Base-by-base conservation (phyloP, 2,329 filamentous ascomycete genomes). In the Lasiodiplodia citricola region DNA sequence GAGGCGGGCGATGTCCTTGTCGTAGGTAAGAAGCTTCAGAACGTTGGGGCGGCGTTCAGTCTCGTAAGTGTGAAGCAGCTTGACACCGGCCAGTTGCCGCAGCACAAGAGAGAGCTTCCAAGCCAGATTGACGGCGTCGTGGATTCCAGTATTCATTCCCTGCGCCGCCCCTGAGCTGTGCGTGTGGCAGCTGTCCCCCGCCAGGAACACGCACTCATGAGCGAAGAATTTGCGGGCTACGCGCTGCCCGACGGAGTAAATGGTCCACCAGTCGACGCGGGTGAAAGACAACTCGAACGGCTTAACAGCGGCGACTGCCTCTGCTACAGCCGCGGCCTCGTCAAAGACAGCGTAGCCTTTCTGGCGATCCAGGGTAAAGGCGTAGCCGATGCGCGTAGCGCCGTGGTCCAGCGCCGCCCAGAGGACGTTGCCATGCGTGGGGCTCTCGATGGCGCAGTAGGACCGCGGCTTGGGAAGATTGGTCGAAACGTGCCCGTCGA, bases 101-200 rank as follows among this genome's bases (percentile, higher is more conserved):
- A 85, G 73, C 4, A 83, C 84, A 1, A 81, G 77, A 0, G 83
- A 80, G 2, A 88, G 77, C 71, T 88, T 88, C 85, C 86, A 88
- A 25, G 82, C 83, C 0, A 88, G 77, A 68, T 88, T 87, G 37
- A 84, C 78, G 0, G 84, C 82, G 68, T 88, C 86, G 28, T 85
- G 83, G 23, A 88, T 80, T 0, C 86, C 86, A 0, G 85, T 85
- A 72, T 88, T 88, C 84, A 88, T 85, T 0, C 87, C 87, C 72
- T 87, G 86, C 0, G 85, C 87, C 2, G 86, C 87, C 0, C 83
- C 83, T 0, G 85, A 85, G 47, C 80, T 85, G 70, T 88, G 86
- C 14, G 86, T 86, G 69, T 89, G 87, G 1, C 85, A 85, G 6
- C 87, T 86, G 68, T 89, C 87, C 16, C 87, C 87, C 1, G 84